These are phyloP conservation scores for Actinidia arguta DNA, from an alignment of 179 eudicot genomes.

Conservation along the genomic window DNA sequence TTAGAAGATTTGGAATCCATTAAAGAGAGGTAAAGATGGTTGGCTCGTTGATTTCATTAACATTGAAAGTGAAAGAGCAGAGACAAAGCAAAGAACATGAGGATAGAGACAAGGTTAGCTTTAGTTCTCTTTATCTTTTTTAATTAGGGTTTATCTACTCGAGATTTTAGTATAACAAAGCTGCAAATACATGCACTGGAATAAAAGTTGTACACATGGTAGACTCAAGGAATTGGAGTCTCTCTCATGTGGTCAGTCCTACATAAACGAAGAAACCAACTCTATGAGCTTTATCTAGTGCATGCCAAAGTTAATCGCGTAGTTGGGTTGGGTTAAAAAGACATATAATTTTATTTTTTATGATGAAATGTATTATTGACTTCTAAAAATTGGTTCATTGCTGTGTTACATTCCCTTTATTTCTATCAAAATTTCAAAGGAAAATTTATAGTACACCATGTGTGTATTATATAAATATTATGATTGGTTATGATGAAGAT, in stretches of 20 bases:
- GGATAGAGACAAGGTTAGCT: slow-evolving; percentile 43
- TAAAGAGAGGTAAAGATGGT: slow-evolving; percentile 18
- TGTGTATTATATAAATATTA: no score
- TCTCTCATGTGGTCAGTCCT: neutral
- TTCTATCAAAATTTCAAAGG: no score
- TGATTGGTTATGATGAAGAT: no score
- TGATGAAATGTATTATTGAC: no score
- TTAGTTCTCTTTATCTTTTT: slow-evolving; percentile 41
- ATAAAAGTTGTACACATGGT: slow-evolving; percentile 37
- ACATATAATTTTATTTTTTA: no score
- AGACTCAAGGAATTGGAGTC: slow-evolving; percentile 25
- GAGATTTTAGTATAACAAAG: slow-evolving; percentile 26
- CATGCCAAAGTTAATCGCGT: no score
- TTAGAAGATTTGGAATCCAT: slow-evolving; percentile 37
- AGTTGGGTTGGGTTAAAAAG: no score
- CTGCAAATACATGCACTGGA: slow-evolving; percentile 28
- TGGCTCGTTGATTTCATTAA: slow-evolving; percentile 27
- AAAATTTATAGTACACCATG: no score
- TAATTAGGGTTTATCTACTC: slow-evolving; percentile 23
- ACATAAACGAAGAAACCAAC: no score
- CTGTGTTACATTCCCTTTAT: no score
- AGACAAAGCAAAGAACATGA: slow-evolving; percentile 44
- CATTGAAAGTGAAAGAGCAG: slow-evolving; percentile 34
- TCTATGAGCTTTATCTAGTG: no score
- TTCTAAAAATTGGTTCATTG: no score